Evolutionary conservation across 106 monocot genomes (phyloP).

Genomic region (Ottelia alismoides): DNA sequence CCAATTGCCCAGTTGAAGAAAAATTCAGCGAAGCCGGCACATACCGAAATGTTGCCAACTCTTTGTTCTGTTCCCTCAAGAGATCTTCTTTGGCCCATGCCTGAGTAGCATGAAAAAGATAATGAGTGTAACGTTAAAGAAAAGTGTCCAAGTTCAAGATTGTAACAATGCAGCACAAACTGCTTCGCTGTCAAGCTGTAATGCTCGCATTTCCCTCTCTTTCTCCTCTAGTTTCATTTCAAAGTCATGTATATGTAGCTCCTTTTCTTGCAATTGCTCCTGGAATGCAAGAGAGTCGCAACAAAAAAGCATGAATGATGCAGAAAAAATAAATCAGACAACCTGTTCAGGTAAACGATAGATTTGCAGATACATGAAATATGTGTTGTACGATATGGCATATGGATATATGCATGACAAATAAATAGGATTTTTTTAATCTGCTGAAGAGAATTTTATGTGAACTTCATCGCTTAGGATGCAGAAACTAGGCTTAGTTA

Average conservation of each 20-base stretch:
- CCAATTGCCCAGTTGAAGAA: not conserved
- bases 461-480: too few relatives aligned
- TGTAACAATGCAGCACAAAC: constrained; percentile 43
- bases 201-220: constrained; percentile 63
- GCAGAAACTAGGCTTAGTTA: too few relatives aligned
- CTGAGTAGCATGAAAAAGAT: constrained; percentile 19
- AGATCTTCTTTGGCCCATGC: constrained; percentile 89
- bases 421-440: too few relatives aligned
- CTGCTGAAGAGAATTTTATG: constrained; percentile 9
- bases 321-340: too few relatives aligned
- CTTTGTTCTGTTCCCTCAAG: constrained; percentile 67
- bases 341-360: too few relatives aligned
- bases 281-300: constrained; percentile 18
- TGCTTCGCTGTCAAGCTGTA: constrained; percentile 80
- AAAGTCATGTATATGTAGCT: constrained; percentile 45
- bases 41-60: constrained; percentile 67
- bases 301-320: too few relatives aligned
- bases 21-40: not conserved
- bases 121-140: not conserved
- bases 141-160: constrained; percentile 1
- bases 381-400: too few relatives aligned
- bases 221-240: constrained; percentile 73
- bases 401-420: too few relatives aligned
- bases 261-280: constrained; percentile 86
- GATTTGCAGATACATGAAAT: too few relatives aligned